Evolutionary conservation across 768 basidiomycete genomes (phyloP), one percentile per base, ranked within the genome.

Genomic region (Russula compacta): DNA sequence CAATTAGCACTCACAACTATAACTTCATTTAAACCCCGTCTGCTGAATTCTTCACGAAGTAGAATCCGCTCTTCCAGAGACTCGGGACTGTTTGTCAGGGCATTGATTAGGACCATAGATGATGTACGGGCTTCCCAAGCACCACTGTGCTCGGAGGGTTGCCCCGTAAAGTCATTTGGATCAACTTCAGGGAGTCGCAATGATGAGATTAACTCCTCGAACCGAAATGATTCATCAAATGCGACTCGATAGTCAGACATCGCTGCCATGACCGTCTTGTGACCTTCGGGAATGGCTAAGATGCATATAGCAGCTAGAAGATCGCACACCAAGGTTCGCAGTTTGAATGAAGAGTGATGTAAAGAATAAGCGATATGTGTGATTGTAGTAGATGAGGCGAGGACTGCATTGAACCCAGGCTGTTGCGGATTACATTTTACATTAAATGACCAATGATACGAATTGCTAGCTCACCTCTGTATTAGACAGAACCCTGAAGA

Each of bases 221-320:
- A 95, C 5, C 94, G 85, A 67, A 89, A 90, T 4, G 77, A 69
- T 64, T 95, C 92, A 32, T 83, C 82, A 65, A 78, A 84, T 38
- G 79, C 79, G 53, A 91, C 71, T 14, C 85, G 80, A 61, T 86
- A 91, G 68, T 95, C 93, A 0, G 92, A 89, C 62, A 95, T 71
- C 0, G 90, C 90, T 0, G 84, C 77, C 12, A 94, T 76, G 8
- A 95, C 87, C 2, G 83, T 78, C 61, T 79, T 83, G 68, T 89
- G 85, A 0, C 92, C 92, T 39, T 88, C 84, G 6, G 75, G 74
- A 5, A 80, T 72, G 2, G 87, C 86, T 21, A 95, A 75, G 21
- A 91, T 78, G 69, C 90, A 92, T 44, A 95, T 82, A 0, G 87
- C 94, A 1, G 91, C 89, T 10, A 98, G 79, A 32, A 95, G 77